Evolutionary conservation across 2,329 filamentous ascomycete genomes (phyloP).

Genomic region (Trichophyton benhamiae): DNA sequence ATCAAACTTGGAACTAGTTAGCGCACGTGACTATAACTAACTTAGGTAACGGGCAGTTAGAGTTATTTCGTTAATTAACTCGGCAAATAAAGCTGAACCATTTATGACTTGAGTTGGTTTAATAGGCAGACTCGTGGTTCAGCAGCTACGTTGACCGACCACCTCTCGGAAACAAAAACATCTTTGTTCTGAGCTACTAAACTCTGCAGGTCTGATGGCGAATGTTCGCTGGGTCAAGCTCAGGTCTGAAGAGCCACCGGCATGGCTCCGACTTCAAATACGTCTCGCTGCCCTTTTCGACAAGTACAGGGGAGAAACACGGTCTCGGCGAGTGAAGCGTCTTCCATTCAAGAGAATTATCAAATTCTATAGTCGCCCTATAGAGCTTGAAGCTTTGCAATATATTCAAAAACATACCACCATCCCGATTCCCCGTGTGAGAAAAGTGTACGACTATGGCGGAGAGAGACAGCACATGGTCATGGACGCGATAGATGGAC

Average conservation of each 20-base stretch:
- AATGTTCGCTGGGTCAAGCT: neutral
- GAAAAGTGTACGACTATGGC: slow-evolving; percentile 2
- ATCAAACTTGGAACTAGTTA: no score
- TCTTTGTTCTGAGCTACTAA: no score
- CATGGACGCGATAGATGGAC: slow-evolving; percentile 2
- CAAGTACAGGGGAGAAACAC: neutral
- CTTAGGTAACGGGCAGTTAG: no score
- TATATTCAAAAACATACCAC: slow-evolving; percentile 6
- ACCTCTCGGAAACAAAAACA: no score
- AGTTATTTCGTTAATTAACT: no score
- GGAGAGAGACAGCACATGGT: slow-evolving; percentile 3
- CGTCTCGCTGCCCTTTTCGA: neutral
- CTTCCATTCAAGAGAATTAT: neutral
- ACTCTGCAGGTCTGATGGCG: neutral
- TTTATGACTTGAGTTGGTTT: no score
- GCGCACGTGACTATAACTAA: no score
- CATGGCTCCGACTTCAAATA: neutral
- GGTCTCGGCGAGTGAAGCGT: neutral
- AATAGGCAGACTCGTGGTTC: no score
- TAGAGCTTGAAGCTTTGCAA: slow-evolving; percentile 7
- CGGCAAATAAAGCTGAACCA: no score
- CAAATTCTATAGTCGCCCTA: slow-evolving; percentile 1
- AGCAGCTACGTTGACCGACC: no score
- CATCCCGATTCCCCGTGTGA: slow-evolving; percentile 5
- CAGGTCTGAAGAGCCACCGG: neutral